Conservation (phyloP, 208 protist genomes). For the Tritrichomonas foetus region DNA sequence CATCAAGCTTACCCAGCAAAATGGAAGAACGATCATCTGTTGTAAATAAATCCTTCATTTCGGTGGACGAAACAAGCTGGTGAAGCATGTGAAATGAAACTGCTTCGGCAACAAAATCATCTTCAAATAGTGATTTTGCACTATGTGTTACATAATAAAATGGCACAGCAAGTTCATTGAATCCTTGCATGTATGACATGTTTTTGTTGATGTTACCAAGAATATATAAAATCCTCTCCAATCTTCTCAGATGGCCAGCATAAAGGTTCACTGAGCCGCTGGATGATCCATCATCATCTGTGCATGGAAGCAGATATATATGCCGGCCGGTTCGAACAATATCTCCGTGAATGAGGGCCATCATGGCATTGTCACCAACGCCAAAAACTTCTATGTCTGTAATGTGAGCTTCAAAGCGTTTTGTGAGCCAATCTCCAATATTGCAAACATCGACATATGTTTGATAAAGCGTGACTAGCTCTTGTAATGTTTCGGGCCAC, state of each 20-base stretch:
- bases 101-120: not conserved
- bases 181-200: not conserved
- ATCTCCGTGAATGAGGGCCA: not conserved
- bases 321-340: not conserved
- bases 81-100: not conserved
- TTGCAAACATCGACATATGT: too few species aligned
- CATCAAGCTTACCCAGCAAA: not conserved
- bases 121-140: not conserved
- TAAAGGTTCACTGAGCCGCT: not conserved
- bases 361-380: not conserved
- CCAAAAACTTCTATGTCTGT: not conserved
- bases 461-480: not conserved
- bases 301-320: not conserved
- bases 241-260: not conserved
- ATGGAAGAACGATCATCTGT: conserved; percentile 23
- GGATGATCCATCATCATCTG: not conserved
- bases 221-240: conserved; percentile 23
- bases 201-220: not conserved
- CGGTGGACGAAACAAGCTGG: not conserved
- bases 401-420: too few species aligned
- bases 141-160: not conserved
- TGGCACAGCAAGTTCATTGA: not conserved
- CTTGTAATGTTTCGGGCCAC: not conserved
- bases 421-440: too few species aligned
- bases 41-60: conserved; percentile 18